These are phyloP conservation scores for Neurospora sp. DNA, from an alignment of 495 filamentous ascomycete species.

Conservation along the genomic window DNA sequence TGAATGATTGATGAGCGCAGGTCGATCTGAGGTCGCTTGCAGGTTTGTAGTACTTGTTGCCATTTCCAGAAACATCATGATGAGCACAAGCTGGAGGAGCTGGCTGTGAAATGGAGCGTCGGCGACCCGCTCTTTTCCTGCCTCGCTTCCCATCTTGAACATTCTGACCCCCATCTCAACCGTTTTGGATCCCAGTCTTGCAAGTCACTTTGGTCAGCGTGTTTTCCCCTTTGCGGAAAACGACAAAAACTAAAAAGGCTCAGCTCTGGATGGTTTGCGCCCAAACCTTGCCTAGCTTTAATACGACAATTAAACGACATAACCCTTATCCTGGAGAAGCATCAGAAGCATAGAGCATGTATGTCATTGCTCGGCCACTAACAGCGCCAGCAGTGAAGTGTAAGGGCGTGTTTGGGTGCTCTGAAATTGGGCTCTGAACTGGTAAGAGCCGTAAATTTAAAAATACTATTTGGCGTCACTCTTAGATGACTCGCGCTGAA, in stretches of 20 bases:
- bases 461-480: no score
- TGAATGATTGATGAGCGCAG: neutral
- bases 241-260: neutral
- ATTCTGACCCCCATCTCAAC: neutral
- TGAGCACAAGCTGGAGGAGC: neutral
- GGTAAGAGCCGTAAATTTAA: no score
- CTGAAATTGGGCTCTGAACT: no score
- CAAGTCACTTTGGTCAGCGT: neutral
- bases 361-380: neutral
- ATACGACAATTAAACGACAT: neutral
- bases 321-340: neutral
- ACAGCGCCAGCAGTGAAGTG: neutral
- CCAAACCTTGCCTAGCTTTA: neutral
- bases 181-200: neutral
- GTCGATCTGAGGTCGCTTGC: neutral
- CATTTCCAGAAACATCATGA: neutral
- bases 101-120: neutral
- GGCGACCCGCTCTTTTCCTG: neutral
- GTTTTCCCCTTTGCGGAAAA: neutral
- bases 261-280: neutral
- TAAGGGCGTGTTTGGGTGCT: neutral
- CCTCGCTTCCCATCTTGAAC: neutral
- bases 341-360: neutral
- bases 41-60: neutral
- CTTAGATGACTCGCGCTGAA: no score